Conservation (phyloP, 208 protist genomes). For the Crithidia acanthocephali region DNA sequence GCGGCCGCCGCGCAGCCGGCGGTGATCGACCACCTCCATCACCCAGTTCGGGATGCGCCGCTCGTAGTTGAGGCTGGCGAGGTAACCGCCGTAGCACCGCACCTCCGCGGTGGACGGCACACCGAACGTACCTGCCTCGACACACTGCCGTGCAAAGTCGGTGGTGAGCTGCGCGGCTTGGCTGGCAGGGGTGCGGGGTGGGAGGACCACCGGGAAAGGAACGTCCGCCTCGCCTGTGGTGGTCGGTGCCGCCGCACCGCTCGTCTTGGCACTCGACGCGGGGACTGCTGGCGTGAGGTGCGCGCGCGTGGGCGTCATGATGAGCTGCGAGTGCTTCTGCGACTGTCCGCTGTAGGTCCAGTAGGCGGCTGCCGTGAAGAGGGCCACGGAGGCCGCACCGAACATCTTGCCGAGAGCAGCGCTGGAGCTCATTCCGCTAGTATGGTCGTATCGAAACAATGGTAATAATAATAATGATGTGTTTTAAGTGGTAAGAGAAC, state of each 20-base stretch:
- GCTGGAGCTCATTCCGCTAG: slow-evolving; percentile 28
- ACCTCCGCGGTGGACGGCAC: slow-evolving; percentile 58
- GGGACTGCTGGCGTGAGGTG: slow-evolving; percentile 6
- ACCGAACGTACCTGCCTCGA: slow-evolving; percentile 40
- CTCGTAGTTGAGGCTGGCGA: slow-evolving; percentile 84
- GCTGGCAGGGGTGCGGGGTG: slow-evolving; percentile 22
- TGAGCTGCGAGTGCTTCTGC: slow-evolving; percentile 20
- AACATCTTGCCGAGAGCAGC: slow-evolving; percentile 23
- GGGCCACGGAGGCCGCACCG: slow-evolving; percentile 27
- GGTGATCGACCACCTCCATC: slow-evolving; percentile 59
- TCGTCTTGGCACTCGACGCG: no score
- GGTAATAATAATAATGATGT: no score
- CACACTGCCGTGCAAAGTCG: slow-evolving; percentile 40
- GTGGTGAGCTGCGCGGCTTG: slow-evolving; percentile 12
- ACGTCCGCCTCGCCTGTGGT: background rate
- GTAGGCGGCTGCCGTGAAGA: slow-evolving; percentile 27
- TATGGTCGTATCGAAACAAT: no score
- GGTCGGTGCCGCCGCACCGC: background rate
- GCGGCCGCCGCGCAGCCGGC: slow-evolving; percentile 10
- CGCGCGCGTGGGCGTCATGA: slow-evolving; percentile 13
- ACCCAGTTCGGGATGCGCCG: slow-evolving; percentile 84
- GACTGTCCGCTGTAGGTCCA: slow-evolving; percentile 19
- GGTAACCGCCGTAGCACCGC: slow-evolving; percentile 74
- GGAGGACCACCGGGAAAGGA: slow-evolving; percentile 40
- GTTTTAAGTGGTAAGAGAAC: no score